Percentiles rank a stretch among this genome's conserved stretches.
These are phyloP conservation scores for Fusarium citri DNA, from an alignment of 2,329 filamentous ascomycete genomes.

Conservation along the genomic window DNA sequence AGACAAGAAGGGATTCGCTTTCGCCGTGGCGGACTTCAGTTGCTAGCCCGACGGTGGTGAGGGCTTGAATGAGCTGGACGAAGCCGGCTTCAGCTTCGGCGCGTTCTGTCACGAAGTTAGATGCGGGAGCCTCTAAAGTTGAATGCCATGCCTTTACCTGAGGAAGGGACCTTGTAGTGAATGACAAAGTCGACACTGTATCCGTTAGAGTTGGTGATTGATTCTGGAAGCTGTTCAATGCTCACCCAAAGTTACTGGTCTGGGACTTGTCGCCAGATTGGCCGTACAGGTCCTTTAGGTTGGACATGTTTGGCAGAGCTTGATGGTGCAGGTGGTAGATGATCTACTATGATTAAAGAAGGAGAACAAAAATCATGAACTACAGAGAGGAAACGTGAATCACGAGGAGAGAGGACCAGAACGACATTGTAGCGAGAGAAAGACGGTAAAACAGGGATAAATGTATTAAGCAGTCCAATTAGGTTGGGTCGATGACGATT, in stretches of 20 bases:
- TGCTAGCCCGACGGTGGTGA: slow-evolving; percentile 83
- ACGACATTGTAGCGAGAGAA: slow-evolving; percentile 6
- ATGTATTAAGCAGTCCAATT: slow-evolving; percentile 25
- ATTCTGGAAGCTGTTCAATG: not conserved
- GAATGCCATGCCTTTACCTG: slow-evolving; percentile 60
- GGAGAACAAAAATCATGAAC: not conserved
- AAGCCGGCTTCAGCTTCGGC: slow-evolving; percentile 79
- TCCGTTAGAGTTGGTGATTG: slow-evolving; percentile 22
- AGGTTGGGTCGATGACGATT: slow-evolving; percentile 37
- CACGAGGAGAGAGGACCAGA: not conserved
- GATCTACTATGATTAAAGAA: not conserved
- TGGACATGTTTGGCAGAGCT: slow-evolving; percentile 48
- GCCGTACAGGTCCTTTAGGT: slow-evolving; percentile 49
- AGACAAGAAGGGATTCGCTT: slow-evolving; percentile 80
- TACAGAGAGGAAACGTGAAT: not conserved
- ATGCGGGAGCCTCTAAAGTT: not conserved
- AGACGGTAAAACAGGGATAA: slow-evolving; percentile 32
- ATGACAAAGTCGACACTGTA: slow-evolving; percentile 88
- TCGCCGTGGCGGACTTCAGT: slow-evolving; percentile 88
- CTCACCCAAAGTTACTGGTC: slow-evolving; percentile 57
- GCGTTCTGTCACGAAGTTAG: slow-evolving; percentile 63
- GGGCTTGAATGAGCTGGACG: slow-evolving; percentile 78
- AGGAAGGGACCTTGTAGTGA: slow-evolving; percentile 77
- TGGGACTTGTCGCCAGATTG: slow-evolving; percentile 44
- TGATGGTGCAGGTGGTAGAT: slow-evolving; percentile 12